Evolutionary conservation across 1,139 yeast species (phyloP).

Genomic region (Hyphopichia pseudoburtonii): DNA sequence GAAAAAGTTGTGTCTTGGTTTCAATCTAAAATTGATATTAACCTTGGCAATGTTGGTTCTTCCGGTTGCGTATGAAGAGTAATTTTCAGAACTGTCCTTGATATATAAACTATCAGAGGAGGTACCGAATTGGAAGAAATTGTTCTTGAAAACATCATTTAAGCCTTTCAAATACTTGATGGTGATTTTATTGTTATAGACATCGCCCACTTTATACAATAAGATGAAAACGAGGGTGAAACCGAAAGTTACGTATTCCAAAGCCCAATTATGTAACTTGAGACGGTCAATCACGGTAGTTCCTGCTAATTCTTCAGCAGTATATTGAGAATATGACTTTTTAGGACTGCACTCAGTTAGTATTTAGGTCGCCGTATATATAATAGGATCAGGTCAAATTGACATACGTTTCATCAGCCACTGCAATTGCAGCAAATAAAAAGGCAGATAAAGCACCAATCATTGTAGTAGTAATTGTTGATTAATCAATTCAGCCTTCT

Average conservation of each 20-base stretch:
- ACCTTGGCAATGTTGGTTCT: constrained; percentile 72
- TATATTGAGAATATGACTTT: constrained; percentile 31
- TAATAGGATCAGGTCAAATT: too few relatives aligned
- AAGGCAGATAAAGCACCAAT: not conserved
- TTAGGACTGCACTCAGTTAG: constrained; percentile 9
- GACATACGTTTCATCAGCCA: constrained; percentile 10
- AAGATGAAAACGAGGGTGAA: constrained; percentile 46
- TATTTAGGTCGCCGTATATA: too few relatives aligned
- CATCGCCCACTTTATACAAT: constrained; percentile 58
- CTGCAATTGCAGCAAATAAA: constrained; percentile 6
- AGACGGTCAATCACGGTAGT: constrained; percentile 55
- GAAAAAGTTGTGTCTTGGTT: constrained; percentile 79
- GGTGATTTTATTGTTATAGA: constrained; percentile 57
- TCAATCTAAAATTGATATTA: constrained; percentile 59
- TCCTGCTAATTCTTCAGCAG: constrained; percentile 51
- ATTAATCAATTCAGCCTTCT: too few relatives aligned
- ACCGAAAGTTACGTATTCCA: constrained; percentile 60
- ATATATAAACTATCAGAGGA: constrained; percentile 48
- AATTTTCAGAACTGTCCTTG: constrained; percentile 71
- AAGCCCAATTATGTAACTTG: constrained; percentile 64
- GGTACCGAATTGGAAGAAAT: constrained; percentile 83
- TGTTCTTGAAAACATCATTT: constrained; percentile 51
- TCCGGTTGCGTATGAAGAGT: constrained; percentile 84
- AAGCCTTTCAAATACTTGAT: constrained; percentile 46
- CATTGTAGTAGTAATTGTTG: constrained; percentile 1